These are phyloP conservation scores for Carex parvula DNA, from an alignment of 176 grass and related monocot species.

Conservation along the genomic window DNA sequence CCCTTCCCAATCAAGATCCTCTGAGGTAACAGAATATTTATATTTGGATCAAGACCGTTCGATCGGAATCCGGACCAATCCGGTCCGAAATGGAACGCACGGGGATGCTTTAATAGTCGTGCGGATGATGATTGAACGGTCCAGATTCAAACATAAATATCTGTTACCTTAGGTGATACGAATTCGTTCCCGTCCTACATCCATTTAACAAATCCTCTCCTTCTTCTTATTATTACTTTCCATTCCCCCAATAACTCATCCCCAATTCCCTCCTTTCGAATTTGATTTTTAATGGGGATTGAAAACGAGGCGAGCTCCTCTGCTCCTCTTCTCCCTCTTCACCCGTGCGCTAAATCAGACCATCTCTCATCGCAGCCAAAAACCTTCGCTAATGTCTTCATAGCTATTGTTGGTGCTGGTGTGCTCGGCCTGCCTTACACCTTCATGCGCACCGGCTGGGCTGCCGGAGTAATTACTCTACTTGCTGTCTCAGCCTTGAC, in stretches of 20 bases:
- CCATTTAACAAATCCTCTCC: no score
- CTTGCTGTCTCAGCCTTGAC: slow-evolving; percentile 69
- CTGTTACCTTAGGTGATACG: no score
- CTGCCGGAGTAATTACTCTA: slow-evolving; percentile 51
- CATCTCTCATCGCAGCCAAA: slow-evolving; percentile 82
- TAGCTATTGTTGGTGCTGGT: slow-evolving; percentile 81
- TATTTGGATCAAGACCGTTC: no score
- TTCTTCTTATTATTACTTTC: no score
- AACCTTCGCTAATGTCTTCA: slow-evolving; percentile 97
- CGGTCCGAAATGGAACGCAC: no score
- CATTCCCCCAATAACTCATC: no score
- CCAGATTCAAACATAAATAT: no score
- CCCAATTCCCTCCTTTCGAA: neutral
- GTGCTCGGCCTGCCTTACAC: slow-evolving; percentile 96
- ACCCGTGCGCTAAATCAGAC: neutral
- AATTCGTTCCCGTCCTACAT: no score
- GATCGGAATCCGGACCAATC: no score
- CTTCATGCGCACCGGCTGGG: slow-evolving; percentile 93
- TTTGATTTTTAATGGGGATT: slow-evolving; percentile 43
- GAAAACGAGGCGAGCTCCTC: slow-evolving; percentile 59
- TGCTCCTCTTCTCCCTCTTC: slow-evolving; percentile 51
- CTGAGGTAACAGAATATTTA: neutral
- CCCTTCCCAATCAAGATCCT: neutral
- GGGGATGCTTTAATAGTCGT: no score
- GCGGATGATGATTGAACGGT: no score